Evolutionary conservation across 805 yeast species (phyloP).

Genomic region (Ogataea populi-albae): DNA sequence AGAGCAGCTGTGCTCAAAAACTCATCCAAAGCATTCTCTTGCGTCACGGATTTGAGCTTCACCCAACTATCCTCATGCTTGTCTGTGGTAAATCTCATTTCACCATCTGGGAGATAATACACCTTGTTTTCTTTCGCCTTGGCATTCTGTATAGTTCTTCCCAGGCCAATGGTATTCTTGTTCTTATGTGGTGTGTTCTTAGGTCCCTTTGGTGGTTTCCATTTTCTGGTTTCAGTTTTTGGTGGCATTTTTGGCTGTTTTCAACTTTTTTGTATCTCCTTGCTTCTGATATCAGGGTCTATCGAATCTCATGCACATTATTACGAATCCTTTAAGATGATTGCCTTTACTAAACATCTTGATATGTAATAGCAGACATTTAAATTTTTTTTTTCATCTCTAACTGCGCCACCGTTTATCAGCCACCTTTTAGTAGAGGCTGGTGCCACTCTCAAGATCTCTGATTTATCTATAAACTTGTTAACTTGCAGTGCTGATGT

Average conservation of each 20-base stretch:
- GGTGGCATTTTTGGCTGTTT: conserved; percentile 33
- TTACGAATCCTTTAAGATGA: too few species aligned
- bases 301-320: too few species aligned
- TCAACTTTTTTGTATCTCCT: conserved; percentile 1
- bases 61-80: conserved; percentile 87
- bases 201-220: conserved; percentile 91
- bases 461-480: too few species aligned
- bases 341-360: too few species aligned
- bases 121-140: conserved; percentile 67
- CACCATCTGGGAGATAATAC: conserved; percentile 78
- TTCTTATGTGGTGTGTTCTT: conserved; percentile 83
- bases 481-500: too few species aligned
- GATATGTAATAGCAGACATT: too few species aligned
- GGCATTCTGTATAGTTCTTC: conserved; percentile 76
- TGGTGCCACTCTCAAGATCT: too few species aligned
- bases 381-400: too few species aligned
- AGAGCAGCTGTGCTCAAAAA: conserved; percentile 92
- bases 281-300: not conserved
- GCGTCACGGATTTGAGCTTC: conserved; percentile 88
- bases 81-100: conserved; percentile 82
- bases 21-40: conserved; percentile 91
- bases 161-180: conserved; percentile 80
- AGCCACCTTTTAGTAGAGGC: too few species aligned
- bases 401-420: too few species aligned
- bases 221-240: conserved; percentile 57